A percentile compares a stretch with the other conserved stretches of the same genome.
Evolutionary conservation across 148 eudicot genomes (phyloP).

Genomic region (Spergularia marina): DNA sequence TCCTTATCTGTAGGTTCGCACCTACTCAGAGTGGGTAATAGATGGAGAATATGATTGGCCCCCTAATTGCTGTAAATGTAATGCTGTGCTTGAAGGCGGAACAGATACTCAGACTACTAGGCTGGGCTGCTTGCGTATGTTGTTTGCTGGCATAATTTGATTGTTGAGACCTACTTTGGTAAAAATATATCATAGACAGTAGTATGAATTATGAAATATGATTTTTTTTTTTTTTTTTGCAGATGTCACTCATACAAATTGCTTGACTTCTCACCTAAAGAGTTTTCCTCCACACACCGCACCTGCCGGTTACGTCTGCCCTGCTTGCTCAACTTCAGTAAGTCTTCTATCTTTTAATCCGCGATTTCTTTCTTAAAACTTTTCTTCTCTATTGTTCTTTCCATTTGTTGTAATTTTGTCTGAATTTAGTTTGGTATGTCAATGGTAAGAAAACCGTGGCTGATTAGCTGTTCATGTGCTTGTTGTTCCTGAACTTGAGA

Average conservation of each 20-base stretch:
- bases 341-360: constrained; percentile 21
- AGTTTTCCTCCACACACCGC: constrained; percentile 88
- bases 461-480: not conserved
- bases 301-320: constrained; percentile 94
- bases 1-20: constrained; percentile 48
- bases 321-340: constrained; percentile 84
- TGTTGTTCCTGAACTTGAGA: not conserved
- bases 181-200: not conserved
- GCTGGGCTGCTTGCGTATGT: constrained; percentile 98
- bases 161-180: not conserved
- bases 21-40: constrained; percentile 98
- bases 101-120: constrained; percentile 71
- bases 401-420: not conserved
- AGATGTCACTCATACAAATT: constrained; percentile 89
- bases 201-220: constrained; percentile 2
- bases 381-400: not conserved
- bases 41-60: constrained; percentile 99
- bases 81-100: constrained; percentile 59
- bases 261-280: constrained; percentile 82
- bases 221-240: constrained; percentile 17
- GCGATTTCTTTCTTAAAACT: constrained; percentile 3
- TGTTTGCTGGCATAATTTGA: constrained; percentile 5
- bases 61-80: constrained; percentile 83
- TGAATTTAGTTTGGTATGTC: not conserved
- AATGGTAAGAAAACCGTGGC: not conserved